Evolutionary conservation across 768 basidiomycete species (phyloP).

Genomic region (Lentinula boryana): DNA sequence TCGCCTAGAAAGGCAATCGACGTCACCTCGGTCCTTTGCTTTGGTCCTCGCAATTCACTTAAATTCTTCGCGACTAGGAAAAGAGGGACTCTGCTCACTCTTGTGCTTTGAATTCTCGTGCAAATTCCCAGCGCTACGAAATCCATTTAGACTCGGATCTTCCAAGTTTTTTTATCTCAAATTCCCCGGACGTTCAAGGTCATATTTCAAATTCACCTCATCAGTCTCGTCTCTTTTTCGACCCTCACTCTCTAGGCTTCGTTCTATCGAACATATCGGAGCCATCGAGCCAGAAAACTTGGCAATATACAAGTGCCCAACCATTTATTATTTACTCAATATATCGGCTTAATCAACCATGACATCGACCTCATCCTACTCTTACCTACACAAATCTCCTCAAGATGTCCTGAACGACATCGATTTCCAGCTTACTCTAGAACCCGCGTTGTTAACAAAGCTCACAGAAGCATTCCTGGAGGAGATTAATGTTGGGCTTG

Average conservation of each 20-base stretch:
- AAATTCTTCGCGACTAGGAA: too few relatives aligned
- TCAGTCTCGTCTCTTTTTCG: neutral
- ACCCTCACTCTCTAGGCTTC: neutral
- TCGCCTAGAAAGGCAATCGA: neutral
- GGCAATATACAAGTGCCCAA: neutral
- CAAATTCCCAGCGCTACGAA: too few relatives aligned
- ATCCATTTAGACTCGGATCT: too few relatives aligned
- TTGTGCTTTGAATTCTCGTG: too few relatives aligned
- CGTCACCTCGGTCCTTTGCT: neutral
- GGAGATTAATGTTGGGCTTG: constrained; percentile 74
- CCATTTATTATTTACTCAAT: neutral
- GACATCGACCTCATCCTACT: constrained; percentile 37
- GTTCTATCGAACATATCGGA: too few relatives aligned
- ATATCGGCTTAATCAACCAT: constrained; percentile 4
- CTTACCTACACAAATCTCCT: constrained; percentile 32
- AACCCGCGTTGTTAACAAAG: constrained; percentile 50
- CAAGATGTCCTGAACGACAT: constrained; percentile 57
- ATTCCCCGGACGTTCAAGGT: neutral
- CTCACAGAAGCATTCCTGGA: constrained; percentile 77
- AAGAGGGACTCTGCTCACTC: too few relatives aligned
- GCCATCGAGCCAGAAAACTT: too few relatives aligned
- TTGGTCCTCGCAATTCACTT: too few relatives aligned
- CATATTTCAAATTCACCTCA: too few relatives aligned
- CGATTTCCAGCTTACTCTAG: constrained; percentile 67
- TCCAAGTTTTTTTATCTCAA: neutral